Conservation (phyloP, 2,329 filamentous ascomycete species). For the Gnomoniopsis sp. region DNA sequence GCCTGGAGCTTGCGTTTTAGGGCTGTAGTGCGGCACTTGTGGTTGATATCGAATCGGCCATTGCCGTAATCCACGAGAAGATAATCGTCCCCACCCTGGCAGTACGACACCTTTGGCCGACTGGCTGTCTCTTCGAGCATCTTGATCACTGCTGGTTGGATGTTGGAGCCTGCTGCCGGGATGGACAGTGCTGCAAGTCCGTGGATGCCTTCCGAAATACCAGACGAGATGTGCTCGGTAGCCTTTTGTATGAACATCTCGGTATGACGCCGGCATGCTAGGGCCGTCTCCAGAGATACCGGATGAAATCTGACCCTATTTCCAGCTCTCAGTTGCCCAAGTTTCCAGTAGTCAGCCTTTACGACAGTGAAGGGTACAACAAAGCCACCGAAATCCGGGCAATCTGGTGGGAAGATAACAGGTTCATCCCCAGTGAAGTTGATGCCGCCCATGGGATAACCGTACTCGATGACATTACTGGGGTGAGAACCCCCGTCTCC, state of each 20-base stretch:
- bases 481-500: conserved; percentile 64
- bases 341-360: conserved; percentile 56
- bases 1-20: conserved; percentile 45
- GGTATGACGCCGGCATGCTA: conserved; percentile 38
- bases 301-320: conserved; percentile 48
- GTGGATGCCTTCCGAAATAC: neutral
- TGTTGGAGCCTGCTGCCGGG: neutral
- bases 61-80: conserved; percentile 56
- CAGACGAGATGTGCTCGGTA: neutral
- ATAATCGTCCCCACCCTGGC: conserved; percentile 46
- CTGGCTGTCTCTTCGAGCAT: conserved; percentile 27
- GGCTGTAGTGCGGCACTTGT: conserved; percentile 52
- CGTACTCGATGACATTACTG: conserved; percentile 56
- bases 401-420: conserved; percentile 57
- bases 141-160: conserved; percentile 9
- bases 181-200: conserved; percentile 5
- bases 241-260: conserved; percentile 37
- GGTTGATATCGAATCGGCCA: conserved; percentile 53
- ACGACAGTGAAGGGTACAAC: conserved; percentile 53
- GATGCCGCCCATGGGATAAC: conserved; percentile 54
- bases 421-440: conserved; percentile 62
- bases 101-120: conserved; percentile 37
- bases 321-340: conserved; percentile 59
- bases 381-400: conserved; percentile 60
- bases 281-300: conserved; percentile 49